Base-by-base conservation (phyloP, 495 filamentous ascomycete genomes). In the Penicillium bovifimosum region DNA sequence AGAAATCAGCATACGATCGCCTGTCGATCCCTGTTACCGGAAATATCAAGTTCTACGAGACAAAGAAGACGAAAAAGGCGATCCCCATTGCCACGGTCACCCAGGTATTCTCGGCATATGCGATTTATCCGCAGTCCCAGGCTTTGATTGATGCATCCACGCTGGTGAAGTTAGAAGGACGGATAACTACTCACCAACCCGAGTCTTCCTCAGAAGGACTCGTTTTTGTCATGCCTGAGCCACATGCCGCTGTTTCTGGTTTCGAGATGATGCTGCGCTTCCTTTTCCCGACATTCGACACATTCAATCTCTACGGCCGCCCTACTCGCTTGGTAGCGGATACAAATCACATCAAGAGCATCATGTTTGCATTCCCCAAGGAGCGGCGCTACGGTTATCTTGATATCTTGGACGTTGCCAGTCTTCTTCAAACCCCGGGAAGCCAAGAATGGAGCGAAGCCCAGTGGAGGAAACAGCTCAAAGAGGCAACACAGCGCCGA, bases 351-450 rank as follows among this genome's bases (percentile, higher is more conserved):
- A 74, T 84, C 4, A 84, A 87, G 52, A 92, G 93, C 52, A 76
- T 99, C 59, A 99, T 99, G 93, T 97, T 99, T 71, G 95, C 90
- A 0, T 92, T 99, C 84, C 95, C 93, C 0, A 87, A 86, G 59
- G 82, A 95, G 51, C 82, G 82, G 35, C 80, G 86, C 50, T 96
- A 96, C 64, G 92, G 93, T 0, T 97, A 97, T 65, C 68, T 97
- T 17, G 95, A 97, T 58, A 79, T 91, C 27, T 58, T 88, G 33
- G 93, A 99, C 68, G 88, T 97, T 8, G 83, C 83, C 11, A 77
- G 74, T 44, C 69, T 97, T 29, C 88, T 97, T 52, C 74, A 87
- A 53, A 85, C 83, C 4, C 78, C 88, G 6, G 90, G 87, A 6
- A 93, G 85, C 65, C 67, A 81, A 26, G 76, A 66, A n/a, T 96